A percentile compares a stretch with the other conserved stretches of the same genome.
phyloP scores from a whole-genome alignment of 148 eudicot genomes.

The Chenopodium album region DNA sequence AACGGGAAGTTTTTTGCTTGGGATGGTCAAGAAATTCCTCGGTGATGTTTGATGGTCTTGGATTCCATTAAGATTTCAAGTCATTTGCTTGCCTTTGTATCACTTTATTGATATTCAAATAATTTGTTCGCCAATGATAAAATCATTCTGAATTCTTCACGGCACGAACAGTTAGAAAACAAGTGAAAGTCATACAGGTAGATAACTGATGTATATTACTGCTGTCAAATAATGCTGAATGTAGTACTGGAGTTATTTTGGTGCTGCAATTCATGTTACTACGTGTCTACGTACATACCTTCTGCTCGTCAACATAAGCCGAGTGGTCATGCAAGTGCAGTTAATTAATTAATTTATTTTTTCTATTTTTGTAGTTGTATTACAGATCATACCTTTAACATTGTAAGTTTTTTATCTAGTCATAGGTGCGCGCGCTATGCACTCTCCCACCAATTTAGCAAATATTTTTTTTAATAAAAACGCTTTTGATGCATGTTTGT shows the following conservation, averaged over 20 bases:
- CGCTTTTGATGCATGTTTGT: no score
- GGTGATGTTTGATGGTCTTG: conserved; percentile 30
- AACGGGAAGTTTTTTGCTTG: conserved; percentile 96
- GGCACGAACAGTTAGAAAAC: not conserved
- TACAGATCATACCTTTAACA: no score
- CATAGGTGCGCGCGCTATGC: no score
- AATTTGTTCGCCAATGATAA: not conserved
- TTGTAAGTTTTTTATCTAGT: no score
- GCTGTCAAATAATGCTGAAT: not conserved
- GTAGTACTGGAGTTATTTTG: not conserved
- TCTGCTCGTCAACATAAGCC: no score
- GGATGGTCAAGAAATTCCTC: conserved; percentile 97
- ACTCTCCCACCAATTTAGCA: no score
- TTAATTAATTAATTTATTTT: no score
- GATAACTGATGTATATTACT: not conserved
- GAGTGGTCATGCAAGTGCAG: no score
- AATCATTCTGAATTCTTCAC: not conserved
- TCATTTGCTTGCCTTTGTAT: not conserved
- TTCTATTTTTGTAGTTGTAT: no score
- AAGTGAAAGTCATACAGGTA: not conserved
- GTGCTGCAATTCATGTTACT: no score
- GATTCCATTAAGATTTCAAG: not conserved
- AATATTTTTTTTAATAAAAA: no score
- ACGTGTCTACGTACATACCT: no score
- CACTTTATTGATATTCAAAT: not conserved